Base-by-base conservation (phyloP, 352 stramenopile species). In the Pythium aristosporum region DNA sequence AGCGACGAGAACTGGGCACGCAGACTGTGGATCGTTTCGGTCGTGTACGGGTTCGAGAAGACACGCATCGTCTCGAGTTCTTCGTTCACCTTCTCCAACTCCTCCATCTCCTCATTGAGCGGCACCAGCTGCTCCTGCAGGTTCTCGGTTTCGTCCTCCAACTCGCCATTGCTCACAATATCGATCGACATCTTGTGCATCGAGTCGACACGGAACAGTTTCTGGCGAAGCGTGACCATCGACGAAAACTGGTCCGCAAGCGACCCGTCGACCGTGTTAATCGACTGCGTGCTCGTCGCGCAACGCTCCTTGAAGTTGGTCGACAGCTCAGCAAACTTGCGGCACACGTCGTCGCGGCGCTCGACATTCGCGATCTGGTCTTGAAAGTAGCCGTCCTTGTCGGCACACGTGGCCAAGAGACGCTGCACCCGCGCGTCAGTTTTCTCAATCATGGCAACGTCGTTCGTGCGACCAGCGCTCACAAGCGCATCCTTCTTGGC, bases 41-140 rank as follows among this genome's bases (percentile, higher is more conserved):
- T 94, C 37, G 89, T 96, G 67, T 92, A 94, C 16, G 84, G 79
- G 79, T 97, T 97, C 39, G 87, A 77, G 64, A 95, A 92, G 54
- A 97, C 87, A 57, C 85, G 74, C n/a, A 96, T 74, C 2, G 69
- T 67, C 65, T 96, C 86, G 49, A 96, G 68, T 61, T 89, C 73
- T 11, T 96, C 85, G 60, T 88, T 91, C 44, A 96, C 83, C 52
- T 82, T 73, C 63, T 97, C 87, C 4, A 96, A 69, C 60, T 82
- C 76, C 25, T 94, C 84, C 80, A 97, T 94, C 50, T 94, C 76
- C 10, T 85, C 76, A 3, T 75, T 85, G 25, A 95, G 61, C 11
- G 85, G 75, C 4, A 48, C 62, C 5, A 90, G 67, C 12, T 76
- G 64, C 13, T 71, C 62, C 28, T 64, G 28, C 3, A 57, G 58